Evolutionary conservation across 192 early-diverging fungal species (phyloP).

Genomic region (Backusella circina): DNA sequence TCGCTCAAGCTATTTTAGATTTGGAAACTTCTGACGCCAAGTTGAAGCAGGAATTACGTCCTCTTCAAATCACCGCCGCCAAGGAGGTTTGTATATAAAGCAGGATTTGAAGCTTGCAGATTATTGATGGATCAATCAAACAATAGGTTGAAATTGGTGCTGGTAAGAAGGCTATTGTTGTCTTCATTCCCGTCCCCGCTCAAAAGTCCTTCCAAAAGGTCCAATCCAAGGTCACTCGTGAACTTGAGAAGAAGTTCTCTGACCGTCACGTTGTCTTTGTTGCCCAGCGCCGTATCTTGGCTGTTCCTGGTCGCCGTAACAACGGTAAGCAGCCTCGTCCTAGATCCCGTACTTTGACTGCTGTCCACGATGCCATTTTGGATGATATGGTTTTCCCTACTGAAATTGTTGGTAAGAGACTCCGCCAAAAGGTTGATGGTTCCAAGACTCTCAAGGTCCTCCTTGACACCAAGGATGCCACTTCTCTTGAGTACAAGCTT

Average conservation of each 20-base stretch:
- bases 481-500: conserved; percentile 97
- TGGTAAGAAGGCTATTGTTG: conserved; percentile 93
- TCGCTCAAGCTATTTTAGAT: conserved; percentile 95
- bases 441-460: conserved; percentile 90
- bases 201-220: conserved; percentile 97
- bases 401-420: conserved; percentile 98
- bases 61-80: conserved; percentile 91
- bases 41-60: conserved; percentile 95
- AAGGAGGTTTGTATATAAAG: conserved; percentile 70
- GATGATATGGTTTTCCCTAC: conserved; percentile 98
- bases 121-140: neutral
- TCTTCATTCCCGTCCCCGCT: conserved; percentile 95
- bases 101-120: neutral
- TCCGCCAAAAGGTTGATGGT: conserved; percentile 94
- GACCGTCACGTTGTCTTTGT: conserved; percentile 95
- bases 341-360: conserved; percentile 91
- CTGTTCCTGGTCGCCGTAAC: conserved; percentile 85
- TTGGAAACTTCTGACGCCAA: conserved; percentile 93
- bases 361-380: conserved; percentile 94
- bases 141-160: conserved; percentile 86
- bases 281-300: conserved; percentile 93
- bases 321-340: conserved; percentile 92
- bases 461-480: conserved; percentile 98
- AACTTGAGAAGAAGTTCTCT: conserved; percentile 99
- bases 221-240: conserved; percentile 90